Evolutionary conservation across 805 yeast genomes (phyloP).

Genomic region (Yarrowia keelungensis): DNA sequence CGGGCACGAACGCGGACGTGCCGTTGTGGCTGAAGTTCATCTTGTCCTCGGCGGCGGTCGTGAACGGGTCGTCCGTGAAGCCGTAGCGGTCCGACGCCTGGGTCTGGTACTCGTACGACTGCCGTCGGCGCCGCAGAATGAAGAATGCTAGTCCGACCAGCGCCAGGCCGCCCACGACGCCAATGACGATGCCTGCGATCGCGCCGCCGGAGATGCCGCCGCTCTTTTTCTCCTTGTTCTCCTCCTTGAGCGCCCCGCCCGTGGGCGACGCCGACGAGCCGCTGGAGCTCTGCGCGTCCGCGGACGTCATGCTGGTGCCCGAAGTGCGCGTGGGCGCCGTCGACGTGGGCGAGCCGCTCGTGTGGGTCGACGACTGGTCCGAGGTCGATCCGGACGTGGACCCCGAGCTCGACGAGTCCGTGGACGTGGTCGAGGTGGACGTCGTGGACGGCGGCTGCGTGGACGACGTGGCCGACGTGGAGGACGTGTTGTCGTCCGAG

Average conservation of each 20-base stretch:
- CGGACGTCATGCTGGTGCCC: constrained; percentile 16
- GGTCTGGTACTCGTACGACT: constrained; percentile 51
- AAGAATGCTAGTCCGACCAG: constrained; percentile 53
- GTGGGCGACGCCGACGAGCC: constrained; percentile 39
- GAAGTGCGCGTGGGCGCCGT: constrained; percentile 37
- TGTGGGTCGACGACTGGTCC: constrained; percentile 33
- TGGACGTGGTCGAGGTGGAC: constrained; percentile 30
- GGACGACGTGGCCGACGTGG: constrained; percentile 33
- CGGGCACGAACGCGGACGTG: constrained; percentile 46
- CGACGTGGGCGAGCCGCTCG: constrained; percentile 34
- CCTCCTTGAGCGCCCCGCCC: constrained; percentile 46
- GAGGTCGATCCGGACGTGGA: constrained; percentile 3
- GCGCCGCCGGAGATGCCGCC: constrained; percentile 55
- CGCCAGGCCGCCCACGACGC: constrained; percentile 57
- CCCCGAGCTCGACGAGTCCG: constrained; percentile 2
- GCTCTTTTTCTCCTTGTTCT: constrained; percentile 42
- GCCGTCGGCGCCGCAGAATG: constrained; percentile 55
- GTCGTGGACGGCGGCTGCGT: constrained; percentile 36
- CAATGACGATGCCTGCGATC: constrained; percentile 68
- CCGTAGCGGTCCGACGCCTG: constrained; percentile 35
- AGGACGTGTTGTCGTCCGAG: constrained; percentile 38
- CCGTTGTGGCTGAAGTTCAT: constrained; percentile 40
- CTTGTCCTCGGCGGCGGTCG: constrained; percentile 46
- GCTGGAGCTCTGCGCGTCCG: constrained; percentile 25
- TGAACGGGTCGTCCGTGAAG: constrained; percentile 51